Conservation (phyloP, 345 rosid genomes). For the Euphorbia lathyris region DNA sequence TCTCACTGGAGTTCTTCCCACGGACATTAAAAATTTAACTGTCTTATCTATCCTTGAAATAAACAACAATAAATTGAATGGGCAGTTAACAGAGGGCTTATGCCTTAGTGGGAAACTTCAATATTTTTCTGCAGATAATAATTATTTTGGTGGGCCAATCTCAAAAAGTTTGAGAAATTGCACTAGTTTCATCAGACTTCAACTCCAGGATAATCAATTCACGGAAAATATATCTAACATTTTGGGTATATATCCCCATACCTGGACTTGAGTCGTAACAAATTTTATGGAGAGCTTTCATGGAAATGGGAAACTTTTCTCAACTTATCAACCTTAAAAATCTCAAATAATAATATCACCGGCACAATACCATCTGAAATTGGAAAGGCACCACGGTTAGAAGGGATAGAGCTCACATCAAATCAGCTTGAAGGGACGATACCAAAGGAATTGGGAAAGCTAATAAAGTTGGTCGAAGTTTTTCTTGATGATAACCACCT, state of each 20-base stretch:
- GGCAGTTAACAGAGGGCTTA: neutral
- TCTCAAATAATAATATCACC: neutral
- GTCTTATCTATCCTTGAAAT: neutral
- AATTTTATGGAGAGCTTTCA: conserved; percentile 30
- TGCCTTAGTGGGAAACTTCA: conserved; percentile 18
- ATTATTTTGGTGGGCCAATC: conserved; percentile 27
- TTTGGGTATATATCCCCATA: conserved; percentile 26
- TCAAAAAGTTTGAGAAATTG: conserved; percentile 33
- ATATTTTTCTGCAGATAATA: conserved; percentile 18
- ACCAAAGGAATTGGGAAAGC: conserved; percentile 14
- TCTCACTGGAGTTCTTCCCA: neutral
- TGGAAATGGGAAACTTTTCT: neutral
- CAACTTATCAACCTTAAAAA: neutral
- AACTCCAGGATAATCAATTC: conserved; percentile 24
- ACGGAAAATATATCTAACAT: conserved; percentile 24
- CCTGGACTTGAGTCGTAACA: conserved; percentile 33
- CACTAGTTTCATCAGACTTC: conserved; percentile 28
- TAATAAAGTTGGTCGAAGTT: conserved; percentile 9
- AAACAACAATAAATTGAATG: neutral
- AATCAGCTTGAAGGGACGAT: conserved; percentile 13
- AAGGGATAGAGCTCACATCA: conserved; percentile 14
- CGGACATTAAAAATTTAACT: neutral
- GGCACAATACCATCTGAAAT: conserved; percentile 31
- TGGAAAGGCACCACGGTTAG: conserved; percentile 16
- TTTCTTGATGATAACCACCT: conserved; percentile 13